Conservation (phyloP, 2,329 filamentous ascomycete species). For the Nakataea oryzae region DNA sequence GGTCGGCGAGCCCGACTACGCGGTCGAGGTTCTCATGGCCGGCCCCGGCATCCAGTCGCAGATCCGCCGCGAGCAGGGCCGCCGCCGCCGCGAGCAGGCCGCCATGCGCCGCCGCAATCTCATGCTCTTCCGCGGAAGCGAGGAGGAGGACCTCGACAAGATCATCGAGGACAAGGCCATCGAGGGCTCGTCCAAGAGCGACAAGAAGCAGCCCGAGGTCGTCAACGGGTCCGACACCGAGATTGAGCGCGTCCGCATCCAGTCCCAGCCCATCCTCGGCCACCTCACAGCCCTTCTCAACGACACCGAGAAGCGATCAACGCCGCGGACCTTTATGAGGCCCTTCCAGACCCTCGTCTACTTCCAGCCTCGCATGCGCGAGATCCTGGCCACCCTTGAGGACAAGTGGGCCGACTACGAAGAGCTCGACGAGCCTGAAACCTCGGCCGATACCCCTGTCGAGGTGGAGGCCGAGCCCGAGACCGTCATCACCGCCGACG, state of each 20-base stretch:
- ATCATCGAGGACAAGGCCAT: neutral
- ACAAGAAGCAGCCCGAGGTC: constrained; percentile 11
- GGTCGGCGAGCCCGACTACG: constrained; percentile 14
- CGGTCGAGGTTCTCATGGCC: constrained; percentile 24
- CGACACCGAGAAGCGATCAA: constrained; percentile 12
- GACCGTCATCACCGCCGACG: neutral
- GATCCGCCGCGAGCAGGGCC: neutral
- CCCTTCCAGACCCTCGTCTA: constrained; percentile 29
- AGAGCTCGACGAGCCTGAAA: constrained; percentile 5
- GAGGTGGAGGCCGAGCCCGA: neutral
- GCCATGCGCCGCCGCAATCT: neutral
- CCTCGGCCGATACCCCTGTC: neutral
- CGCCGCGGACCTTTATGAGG: constrained; percentile 26
- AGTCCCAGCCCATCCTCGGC: constrained; percentile 27
- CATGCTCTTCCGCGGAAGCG: neutral
- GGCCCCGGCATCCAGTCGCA: neutral
- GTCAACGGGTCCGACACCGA: neutral
- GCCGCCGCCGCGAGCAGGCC: neutral
- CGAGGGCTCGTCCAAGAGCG: neutral
- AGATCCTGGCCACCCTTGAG: constrained; percentile 21
- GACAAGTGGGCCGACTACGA: constrained; percentile 8
- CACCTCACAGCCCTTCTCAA: constrained; percentile 19
- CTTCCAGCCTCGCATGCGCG: constrained; percentile 29
- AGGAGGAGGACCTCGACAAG: neutral
- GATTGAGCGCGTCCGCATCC: constrained; percentile 24